A percentile compares a stretch with the other conserved stretches of the same genome.
These are phyloP conservation scores for Fusarium metavorans DNA, from an alignment of 2,329 filamentous ascomycete genomes.

Conservation along the genomic window DNA sequence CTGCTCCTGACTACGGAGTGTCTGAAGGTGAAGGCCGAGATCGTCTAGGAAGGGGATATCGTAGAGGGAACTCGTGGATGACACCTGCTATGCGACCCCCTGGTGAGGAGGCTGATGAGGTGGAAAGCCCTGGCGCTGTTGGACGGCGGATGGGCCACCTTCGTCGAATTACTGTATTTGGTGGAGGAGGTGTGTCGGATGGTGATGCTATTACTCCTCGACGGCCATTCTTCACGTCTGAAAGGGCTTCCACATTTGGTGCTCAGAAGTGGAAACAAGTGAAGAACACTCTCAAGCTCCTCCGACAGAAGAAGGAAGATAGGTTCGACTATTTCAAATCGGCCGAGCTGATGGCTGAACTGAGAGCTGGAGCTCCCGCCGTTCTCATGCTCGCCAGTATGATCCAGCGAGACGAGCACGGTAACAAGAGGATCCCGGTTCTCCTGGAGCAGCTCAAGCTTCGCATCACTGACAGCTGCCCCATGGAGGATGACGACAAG, in stretches of 20 bases:
- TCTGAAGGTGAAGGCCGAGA: slow-evolving; percentile 83
- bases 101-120: slow-evolving; percentile 64
- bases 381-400: slow-evolving; percentile 96
- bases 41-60: slow-evolving; percentile 62
- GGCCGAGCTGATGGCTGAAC: slow-evolving; percentile 93
- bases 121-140: slow-evolving; percentile 60
- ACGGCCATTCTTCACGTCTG: slow-evolving; percentile 70
- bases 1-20: slow-evolving; percentile 71
- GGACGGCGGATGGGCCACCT: slow-evolving; percentile 72
- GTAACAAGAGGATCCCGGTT: slow-evolving; percentile 93
- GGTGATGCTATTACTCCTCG: slow-evolving; percentile 69
- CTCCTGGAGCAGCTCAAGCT: slow-evolving; percentile 95
- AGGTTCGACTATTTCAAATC: slow-evolving; percentile 95
- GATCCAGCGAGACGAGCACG: slow-evolving; percentile 97
- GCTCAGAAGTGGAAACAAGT: slow-evolving; percentile 93
- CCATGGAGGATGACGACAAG: slow-evolving; percentile 72
- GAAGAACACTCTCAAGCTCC: slow-evolving; percentile 85
- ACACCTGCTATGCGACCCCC: slow-evolving; percentile 61
- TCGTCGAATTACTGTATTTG: slow-evolving; percentile 74
- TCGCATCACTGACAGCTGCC: slow-evolving; percentile 82
- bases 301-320: slow-evolving; percentile 86
- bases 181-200: slow-evolving; percentile 74
- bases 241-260: slow-evolving; percentile 78
- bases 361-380: slow-evolving; percentile 91
- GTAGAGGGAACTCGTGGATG: slow-evolving; percentile 71